Conservation (phyloP, 1,284 basidiomycete species). For the Rhodotorula sp. region DNA sequence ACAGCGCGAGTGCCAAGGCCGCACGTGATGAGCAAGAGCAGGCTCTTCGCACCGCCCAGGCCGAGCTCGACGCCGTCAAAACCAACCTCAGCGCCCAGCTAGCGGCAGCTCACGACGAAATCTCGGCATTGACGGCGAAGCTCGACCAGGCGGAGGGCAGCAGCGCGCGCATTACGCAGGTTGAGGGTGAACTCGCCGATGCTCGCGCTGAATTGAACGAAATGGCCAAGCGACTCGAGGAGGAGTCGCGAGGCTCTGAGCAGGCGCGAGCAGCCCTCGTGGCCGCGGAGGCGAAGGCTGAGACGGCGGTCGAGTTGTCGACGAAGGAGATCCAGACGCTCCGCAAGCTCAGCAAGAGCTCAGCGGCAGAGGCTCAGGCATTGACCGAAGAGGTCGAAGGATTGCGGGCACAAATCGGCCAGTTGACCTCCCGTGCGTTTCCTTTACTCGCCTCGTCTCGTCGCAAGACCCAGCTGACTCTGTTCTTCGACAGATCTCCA, state of each 20-base stretch:
- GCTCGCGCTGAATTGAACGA: background rate
- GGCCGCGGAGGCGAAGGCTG: conserved; percentile 10
- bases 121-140: background rate
- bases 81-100: background rate
- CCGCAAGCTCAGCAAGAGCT: conserved; percentile 19
- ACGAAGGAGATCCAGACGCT: conserved; percentile 34
- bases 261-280: background rate
- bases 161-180: background rate
- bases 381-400: conserved; percentile 4
- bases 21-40: too few relatives aligned
- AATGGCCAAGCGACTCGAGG: background rate
- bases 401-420: conserved; percentile 1
- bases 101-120: background rate
- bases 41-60: background rate
- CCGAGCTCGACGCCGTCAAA: background rate
- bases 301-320: conserved; percentile 15
- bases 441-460: too few relatives aligned
- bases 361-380: conserved; percentile 22
- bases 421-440: conserved; percentile 10
- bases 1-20: background rate
- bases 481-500: background rate
- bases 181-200: background rate
- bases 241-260: background rate
- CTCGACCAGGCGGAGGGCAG: conserved; percentile 1
- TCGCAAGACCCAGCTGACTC: background rate